These are phyloP conservation scores for Cryptococcus sp. DNA, from an alignment of 1,284 basidiomycete species.

Conservation along the genomic window DNA sequence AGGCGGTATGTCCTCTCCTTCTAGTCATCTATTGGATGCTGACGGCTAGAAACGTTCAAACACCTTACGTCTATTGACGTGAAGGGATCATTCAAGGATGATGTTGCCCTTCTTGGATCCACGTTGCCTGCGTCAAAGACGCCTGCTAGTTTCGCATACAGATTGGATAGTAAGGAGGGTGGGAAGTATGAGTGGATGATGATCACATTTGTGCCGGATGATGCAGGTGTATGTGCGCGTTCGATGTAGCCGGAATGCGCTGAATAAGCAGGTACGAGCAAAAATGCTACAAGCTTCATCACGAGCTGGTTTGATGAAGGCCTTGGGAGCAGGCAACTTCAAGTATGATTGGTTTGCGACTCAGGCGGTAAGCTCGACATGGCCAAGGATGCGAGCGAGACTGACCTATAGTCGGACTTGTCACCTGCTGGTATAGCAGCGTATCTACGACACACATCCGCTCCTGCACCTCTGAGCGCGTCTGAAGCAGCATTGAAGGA, in stretches of 20 bases:
- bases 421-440: slow-evolving; percentile 59
- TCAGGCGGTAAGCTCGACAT: slow-evolving; percentile 51
- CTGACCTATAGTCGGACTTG: slow-evolving; percentile 40
- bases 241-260: no score
- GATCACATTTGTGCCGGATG: slow-evolving; percentile 48
- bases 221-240: slow-evolving; percentile 38
- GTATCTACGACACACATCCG: slow-evolving; percentile 66
- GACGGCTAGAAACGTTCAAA: slow-evolving; percentile 32
- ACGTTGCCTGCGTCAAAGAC: slow-evolving; percentile 39
- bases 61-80: slow-evolving; percentile 31
- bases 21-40: neutral
- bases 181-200: slow-evolving; percentile 47
- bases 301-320: slow-evolving; percentile 65
- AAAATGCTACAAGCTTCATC: slow-evolving; percentile 93
- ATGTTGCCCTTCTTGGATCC: slow-evolving; percentile 35
- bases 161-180: slow-evolving; percentile 36
- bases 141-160: slow-evolving; percentile 45
- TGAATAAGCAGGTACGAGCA: slow-evolving; percentile 32
- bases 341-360: slow-evolving; percentile 78
- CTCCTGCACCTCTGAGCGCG: slow-evolving; percentile 72
- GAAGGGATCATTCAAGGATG: slow-evolving; percentile 36
- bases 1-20: slow-evolving; percentile 31
- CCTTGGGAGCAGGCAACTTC: slow-evolving; percentile 70
- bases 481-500: slow-evolving; percentile 75
- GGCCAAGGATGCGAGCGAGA: slow-evolving; percentile 1